Conservation (phyloP, 2,329 filamentous ascomycete genomes). For the Teratosphaeria zuluensis region DNA sequence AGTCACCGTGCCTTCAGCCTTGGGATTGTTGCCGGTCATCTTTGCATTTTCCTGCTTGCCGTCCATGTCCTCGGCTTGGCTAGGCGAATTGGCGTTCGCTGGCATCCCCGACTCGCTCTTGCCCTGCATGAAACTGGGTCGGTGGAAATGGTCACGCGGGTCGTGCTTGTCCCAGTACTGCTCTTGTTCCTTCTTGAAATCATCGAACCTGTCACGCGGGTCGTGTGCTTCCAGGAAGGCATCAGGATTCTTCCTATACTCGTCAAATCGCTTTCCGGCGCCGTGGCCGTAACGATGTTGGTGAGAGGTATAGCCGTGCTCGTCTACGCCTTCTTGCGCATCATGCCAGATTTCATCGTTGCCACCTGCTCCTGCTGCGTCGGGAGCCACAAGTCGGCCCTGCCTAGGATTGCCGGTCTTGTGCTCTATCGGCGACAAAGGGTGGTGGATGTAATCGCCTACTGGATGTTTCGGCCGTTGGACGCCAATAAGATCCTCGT, state of each 20-base stretch:
- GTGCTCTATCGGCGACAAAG: slow-evolving; percentile 55
- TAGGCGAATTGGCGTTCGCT: background rate
- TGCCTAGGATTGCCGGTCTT: slow-evolving; percentile 47
- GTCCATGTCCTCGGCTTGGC: background rate
- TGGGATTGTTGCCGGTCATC: slow-evolving; percentile 24
- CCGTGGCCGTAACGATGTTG: slow-evolving; percentile 22
- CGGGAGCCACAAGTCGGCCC: slow-evolving; percentile 13
- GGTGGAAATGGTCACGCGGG: background rate
- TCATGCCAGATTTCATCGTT: slow-evolving; percentile 15
- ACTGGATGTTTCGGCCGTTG: slow-evolving; percentile 84
- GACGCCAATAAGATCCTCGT: slow-evolving; percentile 80
- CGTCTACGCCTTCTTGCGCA: slow-evolving; percentile 18
- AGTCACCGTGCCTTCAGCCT: slow-evolving; percentile 22
- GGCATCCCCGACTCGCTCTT: slow-evolving; percentile 5
- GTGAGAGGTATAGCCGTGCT: slow-evolving; percentile 22
- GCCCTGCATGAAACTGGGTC: slow-evolving; percentile 2
- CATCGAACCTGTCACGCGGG: background rate
- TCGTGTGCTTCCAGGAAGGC: background rate
- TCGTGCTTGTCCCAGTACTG: slow-evolving; percentile 3
- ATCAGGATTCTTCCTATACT: slow-evolving; percentile 3
- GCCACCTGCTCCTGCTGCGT: slow-evolving; percentile 2
- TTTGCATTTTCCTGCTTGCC: slow-evolving; percentile 20
- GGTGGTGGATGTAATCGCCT: slow-evolving; percentile 78
- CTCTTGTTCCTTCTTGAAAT: background rate
- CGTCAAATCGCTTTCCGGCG: slow-evolving; percentile 11